phyloP scores from a whole-genome alignment of 1,284 basidiomycete genomes.

The Taiwanofungus camphoratus region DNA sequence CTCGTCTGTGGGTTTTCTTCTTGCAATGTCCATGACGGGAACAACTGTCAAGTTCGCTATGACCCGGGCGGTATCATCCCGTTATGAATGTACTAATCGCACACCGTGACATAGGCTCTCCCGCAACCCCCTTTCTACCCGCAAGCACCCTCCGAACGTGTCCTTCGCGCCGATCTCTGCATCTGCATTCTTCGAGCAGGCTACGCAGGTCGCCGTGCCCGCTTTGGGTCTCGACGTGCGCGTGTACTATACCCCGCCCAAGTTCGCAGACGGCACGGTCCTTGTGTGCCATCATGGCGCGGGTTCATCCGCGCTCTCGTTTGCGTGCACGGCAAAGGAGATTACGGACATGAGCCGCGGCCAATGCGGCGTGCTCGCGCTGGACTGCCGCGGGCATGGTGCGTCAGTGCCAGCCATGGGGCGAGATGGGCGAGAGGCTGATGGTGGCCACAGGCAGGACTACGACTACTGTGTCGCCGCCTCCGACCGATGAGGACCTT shows the following conservation, averaged over 20 bases:
- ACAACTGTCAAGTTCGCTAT: no score
- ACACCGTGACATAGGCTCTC: no score
- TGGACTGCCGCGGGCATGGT: slow-evolving; percentile 92
- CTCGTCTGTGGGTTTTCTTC: no score
- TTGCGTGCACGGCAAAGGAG: slow-evolving; percentile 84
- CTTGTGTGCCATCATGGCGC: slow-evolving; percentile 95
- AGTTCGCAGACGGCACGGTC: slow-evolving; percentile 46
- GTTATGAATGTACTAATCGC: no score
- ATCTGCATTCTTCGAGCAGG: slow-evolving; percentile 67
- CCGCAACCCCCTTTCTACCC: not conserved
- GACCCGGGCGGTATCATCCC: no score
- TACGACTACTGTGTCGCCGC: slow-evolving; percentile 21
- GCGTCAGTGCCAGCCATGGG: slow-evolving; percentile 21
- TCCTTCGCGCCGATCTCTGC: slow-evolving; percentile 73
- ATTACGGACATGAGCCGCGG: slow-evolving; percentile 56
- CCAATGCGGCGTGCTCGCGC: slow-evolving; percentile 78
- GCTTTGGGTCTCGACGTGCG: slow-evolving; percentile 59
- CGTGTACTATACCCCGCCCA: slow-evolving; percentile 70
- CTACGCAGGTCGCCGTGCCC: slow-evolving; percentile 66
- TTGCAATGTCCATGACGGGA: no score
- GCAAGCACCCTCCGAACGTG: slow-evolving; percentile 42
- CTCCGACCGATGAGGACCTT: slow-evolving; percentile 56
- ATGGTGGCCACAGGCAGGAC: slow-evolving; percentile 23
- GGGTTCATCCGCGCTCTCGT: slow-evolving; percentile 85
- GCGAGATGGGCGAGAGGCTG: not conserved